These are phyloP conservation scores for Hypoxylon lenormandii DNA, from an alignment of 495 filamentous ascomycete species.

Conservation along the genomic window DNA sequence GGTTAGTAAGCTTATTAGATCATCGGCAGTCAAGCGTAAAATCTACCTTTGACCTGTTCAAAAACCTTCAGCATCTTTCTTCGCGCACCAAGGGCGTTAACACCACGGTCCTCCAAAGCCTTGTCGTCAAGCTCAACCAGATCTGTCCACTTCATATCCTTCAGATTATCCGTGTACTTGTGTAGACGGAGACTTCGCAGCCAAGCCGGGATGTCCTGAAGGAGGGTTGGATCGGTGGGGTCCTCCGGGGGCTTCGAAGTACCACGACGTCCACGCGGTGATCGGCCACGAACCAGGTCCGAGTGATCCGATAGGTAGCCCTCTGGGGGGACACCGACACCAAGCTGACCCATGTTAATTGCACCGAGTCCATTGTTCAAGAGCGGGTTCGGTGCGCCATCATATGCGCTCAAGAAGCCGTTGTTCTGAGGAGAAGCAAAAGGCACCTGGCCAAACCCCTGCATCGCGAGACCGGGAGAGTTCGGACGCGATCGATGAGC, in stretches of 20 bases:
- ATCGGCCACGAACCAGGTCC: constrained; percentile 87
- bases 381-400: constrained; percentile 73
- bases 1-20: constrained; percentile 43
- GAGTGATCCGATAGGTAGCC: constrained; percentile 96
- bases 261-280: constrained; percentile 89
- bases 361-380: constrained; percentile 79
- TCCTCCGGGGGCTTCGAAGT: constrained; percentile 98
- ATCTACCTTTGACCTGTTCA: constrained; percentile 84
- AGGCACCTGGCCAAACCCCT: constrained; percentile 74
- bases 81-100: constrained; percentile 92
- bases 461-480: constrained; percentile 90
- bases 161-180: constrained; percentile 98
- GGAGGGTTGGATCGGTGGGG: constrained; percentile 86
- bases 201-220: constrained; percentile 97
- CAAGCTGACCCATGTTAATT: constrained; percentile 80
- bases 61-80: constrained; percentile 99
- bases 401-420: constrained; percentile 91
- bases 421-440: constrained; percentile 95
- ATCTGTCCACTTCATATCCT: constrained; percentile 97
- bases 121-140: constrained; percentile 91
- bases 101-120: constrained; percentile 89
- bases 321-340: constrained; percentile 72
- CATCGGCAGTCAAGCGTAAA: constrained; percentile 10
- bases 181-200: constrained; percentile 92
- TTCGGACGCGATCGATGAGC: constrained; percentile 89